Percentiles rank a stretch among this genome's conserved stretches.
phyloP scores from a whole-genome alignment of 148 eudicot genomes.

The Agrostemma githago region DNA sequence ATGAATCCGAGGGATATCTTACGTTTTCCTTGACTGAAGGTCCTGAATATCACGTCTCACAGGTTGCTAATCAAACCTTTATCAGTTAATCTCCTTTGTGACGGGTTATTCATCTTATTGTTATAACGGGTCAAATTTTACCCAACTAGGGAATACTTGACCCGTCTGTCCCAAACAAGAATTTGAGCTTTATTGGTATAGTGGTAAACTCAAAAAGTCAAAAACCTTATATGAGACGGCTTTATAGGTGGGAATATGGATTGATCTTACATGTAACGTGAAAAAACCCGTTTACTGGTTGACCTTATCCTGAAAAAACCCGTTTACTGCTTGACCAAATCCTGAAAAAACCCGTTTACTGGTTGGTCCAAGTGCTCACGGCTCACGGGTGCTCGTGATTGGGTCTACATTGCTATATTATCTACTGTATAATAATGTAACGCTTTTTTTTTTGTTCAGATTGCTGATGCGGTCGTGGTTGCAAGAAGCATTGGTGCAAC shows the following conservation, averaged over 20 bases:
- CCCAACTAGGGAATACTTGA: no score
- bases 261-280: not conserved
- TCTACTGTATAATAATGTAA: not conserved
- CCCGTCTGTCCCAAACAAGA: no score
- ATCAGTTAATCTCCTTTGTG: no score
- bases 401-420: not conserved
- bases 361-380: not conserved
- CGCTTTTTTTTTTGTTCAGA: conserved; percentile 3
- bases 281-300: not conserved
- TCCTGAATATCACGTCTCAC: conserved; percentile 95
- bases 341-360: not conserved
- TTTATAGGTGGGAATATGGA: not conserved
- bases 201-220: no score
- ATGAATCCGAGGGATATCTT: conserved; percentile 59
- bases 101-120: no score
- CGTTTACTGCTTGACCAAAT: not conserved
- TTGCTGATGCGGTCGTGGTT: conserved; percentile 90
- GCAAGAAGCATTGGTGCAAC: conserved; percentile 85
- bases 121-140: no score
- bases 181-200: no score
- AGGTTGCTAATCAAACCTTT: conserved; percentile 38
- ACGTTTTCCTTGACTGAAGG: conserved; percentile 95
- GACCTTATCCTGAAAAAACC: no score
- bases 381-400: not conserved
- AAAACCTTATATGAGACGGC: no score